phyloP scores from a whole-genome alignment of 768 basidiomycete species.

The Tephrocybe sp. region DNA sequence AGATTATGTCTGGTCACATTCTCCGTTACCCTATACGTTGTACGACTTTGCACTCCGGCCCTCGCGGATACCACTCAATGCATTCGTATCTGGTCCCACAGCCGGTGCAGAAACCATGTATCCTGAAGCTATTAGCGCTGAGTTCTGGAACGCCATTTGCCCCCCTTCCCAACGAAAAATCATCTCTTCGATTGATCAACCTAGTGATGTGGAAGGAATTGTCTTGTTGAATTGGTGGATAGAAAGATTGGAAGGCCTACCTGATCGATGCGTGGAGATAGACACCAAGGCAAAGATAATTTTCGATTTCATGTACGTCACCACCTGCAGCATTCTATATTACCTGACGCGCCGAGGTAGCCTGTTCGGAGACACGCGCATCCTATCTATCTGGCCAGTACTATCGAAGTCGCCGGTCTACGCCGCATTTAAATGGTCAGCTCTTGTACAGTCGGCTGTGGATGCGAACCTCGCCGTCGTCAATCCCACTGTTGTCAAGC shows the following conservation, averaged over 20 bases:
- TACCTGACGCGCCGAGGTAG: background rate
- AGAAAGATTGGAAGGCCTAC: slow-evolving; percentile 28
- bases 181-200: slow-evolving; percentile 33
- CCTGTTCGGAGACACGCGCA: slow-evolving; percentile 15
- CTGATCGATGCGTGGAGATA: slow-evolving; percentile 43
- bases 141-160: slow-evolving; percentile 52
- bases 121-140: slow-evolving; percentile 41
- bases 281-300: slow-evolving; percentile 38
- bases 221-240: slow-evolving; percentile 52
- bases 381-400: slow-evolving; percentile 15
- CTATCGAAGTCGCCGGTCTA: slow-evolving; percentile 16
- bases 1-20: slow-evolving; percentile 60
- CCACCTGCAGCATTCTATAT: background rate
- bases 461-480: slow-evolving; percentile 10
- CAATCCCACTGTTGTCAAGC: background rate
- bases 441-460: slow-evolving; percentile 16
- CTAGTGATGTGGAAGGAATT: slow-evolving; percentile 36
- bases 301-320: slow-evolving; percentile 35
- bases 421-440: slow-evolving; percentile 15
- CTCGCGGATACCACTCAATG: slow-evolving; percentile 54
- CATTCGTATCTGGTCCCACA: slow-evolving; percentile 56
- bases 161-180: slow-evolving; percentile 36
- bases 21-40: slow-evolving; percentile 51
- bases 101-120: slow-evolving; percentile 44
- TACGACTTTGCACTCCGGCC: slow-evolving; percentile 56